Evolutionary conservation across 768 basidiomycete genomes (phyloP), one percentile per base, ranked within the genome.

Genomic region (Suillus clintonianus): DNA sequence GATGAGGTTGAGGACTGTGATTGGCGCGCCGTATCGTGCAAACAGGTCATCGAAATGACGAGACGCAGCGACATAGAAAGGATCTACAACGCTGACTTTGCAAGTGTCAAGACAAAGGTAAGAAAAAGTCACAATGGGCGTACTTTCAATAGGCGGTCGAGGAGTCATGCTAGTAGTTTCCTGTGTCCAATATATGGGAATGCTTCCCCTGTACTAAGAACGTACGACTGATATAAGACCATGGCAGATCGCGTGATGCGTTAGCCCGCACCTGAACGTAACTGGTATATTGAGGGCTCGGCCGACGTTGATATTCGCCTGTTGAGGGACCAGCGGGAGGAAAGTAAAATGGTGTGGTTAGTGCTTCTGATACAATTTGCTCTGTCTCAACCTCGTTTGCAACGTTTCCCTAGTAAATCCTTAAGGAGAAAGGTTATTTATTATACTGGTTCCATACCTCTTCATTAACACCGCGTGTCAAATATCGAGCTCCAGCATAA

Each of bases 341-440:
- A 67, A 83, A 90, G 72, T 95, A 94, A 73, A 97, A 96, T 0
- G 95, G 87, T 0, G 95, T 96, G 0, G 92, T 96, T 6, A 93
- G 73, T 0, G 92, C 91, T 71, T 97, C 95, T 9, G 90, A 91
- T 0, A 97, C 94, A 58, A 99, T 97, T 71, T 99, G 97, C 74
- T 99, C 97, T 0, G 95, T 97, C 77, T 99, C 97, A 2, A 99
- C 97, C 75, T 99, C 97, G 72, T 99, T 99, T 3, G 97, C 97
- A 11, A 99, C 97, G 72, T 96, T 94, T 4, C 97, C 97, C 95
- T 97, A 65, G n/a, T 22, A 48, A 43, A 34, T 14, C 10, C 5
- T 10, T 27, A 17, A 39, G 47, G 27, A 36, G 17, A 34, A n/a
- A 22, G 1, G 19, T 14, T 2, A 17, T 51, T 14, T 17, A 1